Evolutionary conservation across 805 yeast species (phyloP), one percentile per base, ranked within the genome.

Genomic region (Zygotorulaspora chibaensis): DNA sequence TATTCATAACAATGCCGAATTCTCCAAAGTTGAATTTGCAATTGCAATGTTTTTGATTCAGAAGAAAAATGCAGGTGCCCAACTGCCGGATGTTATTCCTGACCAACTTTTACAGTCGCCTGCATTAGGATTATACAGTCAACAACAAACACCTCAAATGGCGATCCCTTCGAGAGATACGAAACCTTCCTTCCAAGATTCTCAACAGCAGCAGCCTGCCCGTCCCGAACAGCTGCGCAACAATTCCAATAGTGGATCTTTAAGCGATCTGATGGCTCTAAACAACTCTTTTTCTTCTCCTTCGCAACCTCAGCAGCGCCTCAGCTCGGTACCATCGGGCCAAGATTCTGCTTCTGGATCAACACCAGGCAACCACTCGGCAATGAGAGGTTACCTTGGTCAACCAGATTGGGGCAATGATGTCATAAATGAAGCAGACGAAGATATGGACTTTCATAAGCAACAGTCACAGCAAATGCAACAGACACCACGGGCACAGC

Each of bases 11-110:
- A 80, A 86, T 36, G 97, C 96, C 20, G 76, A 76, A 35, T 88
- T 93, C 60, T 75, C 87, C 40, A 80, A 77, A 57, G 73, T 79
- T 53, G 99, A 93, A 64, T 93, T 93, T 65, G 82, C 95, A 2
- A 83, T 93, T 60, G 97, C 98, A 13, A 84, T 93, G 87, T 91
- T 83, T 62, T 76, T 93, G 54, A 93, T 93, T 8, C 95, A 89
- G 67, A 86, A 84, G 66, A 84, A 79, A 58, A 72, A 90, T 47
- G 76, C 85, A 2, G 98, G 98, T 15, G 72, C 72, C 30, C 81
- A 77, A 23, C 72, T 93, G 52, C 98, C 99, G 2, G 79, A 79
- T 47, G 76, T 82, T 11, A 79, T 89, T 17, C 96, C 96, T 2
- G 76, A 76, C 15, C 73, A 79, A 20, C 70, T 90, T 55, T 59